These are phyloP conservation scores for Ophiostoma quercus DNA, from an alignment of 2,329 filamentous ascomycete genomes.

Conservation along the genomic window DNA sequence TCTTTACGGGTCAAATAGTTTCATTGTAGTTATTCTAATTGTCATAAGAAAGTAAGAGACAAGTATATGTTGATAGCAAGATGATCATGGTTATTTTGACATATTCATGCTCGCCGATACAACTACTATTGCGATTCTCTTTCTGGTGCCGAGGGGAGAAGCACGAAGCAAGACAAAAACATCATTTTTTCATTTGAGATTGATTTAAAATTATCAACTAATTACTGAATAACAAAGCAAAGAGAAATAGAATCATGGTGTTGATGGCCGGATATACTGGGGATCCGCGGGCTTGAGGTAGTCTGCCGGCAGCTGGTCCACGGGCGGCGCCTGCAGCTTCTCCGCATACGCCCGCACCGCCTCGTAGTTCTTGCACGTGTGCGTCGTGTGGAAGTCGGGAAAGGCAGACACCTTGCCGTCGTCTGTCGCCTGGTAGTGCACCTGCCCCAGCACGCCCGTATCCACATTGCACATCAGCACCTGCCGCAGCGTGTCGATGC, in stretches of 20 bases:
- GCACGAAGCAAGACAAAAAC: too few species aligned
- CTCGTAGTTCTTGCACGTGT: constrained; percentile 44
- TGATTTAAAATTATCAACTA: too few species aligned
- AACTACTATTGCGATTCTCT: too few species aligned
- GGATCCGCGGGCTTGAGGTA: constrained; percentile 16
- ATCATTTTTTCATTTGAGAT: too few species aligned
- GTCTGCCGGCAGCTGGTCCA: constrained; percentile 20
- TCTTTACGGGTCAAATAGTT: too few species aligned
- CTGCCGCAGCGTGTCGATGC: constrained; percentile 57
- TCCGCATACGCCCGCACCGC: constrained; percentile 46
- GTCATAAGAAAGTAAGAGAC: too few species aligned
- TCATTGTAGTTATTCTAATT: too few species aligned
- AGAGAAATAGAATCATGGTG: not conserved
- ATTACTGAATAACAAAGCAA: not conserved
- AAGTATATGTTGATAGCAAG: too few species aligned
- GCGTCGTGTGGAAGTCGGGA: constrained; percentile 58
- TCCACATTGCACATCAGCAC: constrained; percentile 60
- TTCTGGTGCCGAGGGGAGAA: too few species aligned
- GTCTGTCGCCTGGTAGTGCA: constrained; percentile 48
- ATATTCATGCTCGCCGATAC: too few species aligned
- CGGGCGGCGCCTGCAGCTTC: constrained; percentile 40
- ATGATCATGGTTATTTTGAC: too few species aligned
- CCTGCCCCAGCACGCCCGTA: constrained; percentile 55
- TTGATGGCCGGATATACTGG: not conserved
- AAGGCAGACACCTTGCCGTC: constrained; percentile 39